Base-by-base conservation (phyloP, 2,329 filamentous ascomycete species). In the Chrysoporthe cubensis region DNA sequence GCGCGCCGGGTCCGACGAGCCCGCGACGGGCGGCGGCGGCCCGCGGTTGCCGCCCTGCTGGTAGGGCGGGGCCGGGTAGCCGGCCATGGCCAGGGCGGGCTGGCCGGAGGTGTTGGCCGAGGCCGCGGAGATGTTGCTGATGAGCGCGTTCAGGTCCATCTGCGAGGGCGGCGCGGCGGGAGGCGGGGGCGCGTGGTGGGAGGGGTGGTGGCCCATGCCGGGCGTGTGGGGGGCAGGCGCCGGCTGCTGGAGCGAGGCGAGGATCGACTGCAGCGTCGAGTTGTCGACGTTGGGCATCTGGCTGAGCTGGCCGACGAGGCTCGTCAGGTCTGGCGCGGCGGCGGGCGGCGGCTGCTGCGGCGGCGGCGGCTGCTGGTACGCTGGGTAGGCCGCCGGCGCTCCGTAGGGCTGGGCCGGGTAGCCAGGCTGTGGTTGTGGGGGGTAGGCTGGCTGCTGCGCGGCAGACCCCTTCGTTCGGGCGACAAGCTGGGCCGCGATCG, bases 401-500 rank as follows among this genome's bases (percentile, higher is more conserved):
- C 62, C 72, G 57, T 64, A 73, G 5, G 58, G 60, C 21, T 66
- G 71, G 8, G 72, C 70, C 52, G 76, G 70, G 62, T 82, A 82
- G 26, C 74, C 72, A n/a, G 71, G 71, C 2, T 71, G 71, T 6
- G 76, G 71, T 2, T 71, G 71, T 7, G 76, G 56, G 66, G 80
- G 75, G n/a, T 73, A 70, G 40, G 72, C 71, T 4, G 75, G 66
- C 37, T 74, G 74, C 21, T 67, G 61, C 37, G 62, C 59, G 58
- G 60, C 68, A 7, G 68, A 64, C 13, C 82, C 79, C 77, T 92
- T 94, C 63, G 90, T 87, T 68, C 93, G 88, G 54, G 90, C 78
- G 67, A 97, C 91, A 18, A 98, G 87, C 73, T 96, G 92, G 18
- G 91, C 92, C 4, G 92, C 93, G 58, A 94, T 89, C 6, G 82